Conservation (phyloP, 176 grass and related monocot genomes). For the Lolium perenne region DNA sequence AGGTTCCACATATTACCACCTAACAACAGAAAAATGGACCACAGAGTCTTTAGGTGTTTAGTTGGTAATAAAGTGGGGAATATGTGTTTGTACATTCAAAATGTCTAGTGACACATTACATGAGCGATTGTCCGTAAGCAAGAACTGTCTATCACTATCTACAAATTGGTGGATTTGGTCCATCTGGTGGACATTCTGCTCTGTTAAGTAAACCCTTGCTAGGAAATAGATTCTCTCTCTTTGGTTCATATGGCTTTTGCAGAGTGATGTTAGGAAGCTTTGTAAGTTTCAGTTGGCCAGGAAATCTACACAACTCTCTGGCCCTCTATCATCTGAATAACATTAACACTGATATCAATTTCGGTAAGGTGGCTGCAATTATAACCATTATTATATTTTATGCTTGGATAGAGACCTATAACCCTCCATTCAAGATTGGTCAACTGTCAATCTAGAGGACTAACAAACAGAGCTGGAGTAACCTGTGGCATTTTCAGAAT, state of each 20-base stretch:
- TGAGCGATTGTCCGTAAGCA: not conserved
- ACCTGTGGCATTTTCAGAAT: not conserved
- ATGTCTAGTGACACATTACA: slow-evolving; percentile 6
- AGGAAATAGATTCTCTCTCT: not conserved
- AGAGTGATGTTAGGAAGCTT: slow-evolving; percentile 4
- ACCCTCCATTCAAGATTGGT: not conserved
- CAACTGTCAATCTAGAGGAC: not conserved
- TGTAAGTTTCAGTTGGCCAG: not conserved
- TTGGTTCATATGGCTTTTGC: not conserved
- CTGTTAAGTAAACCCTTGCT: not conserved
- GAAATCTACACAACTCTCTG: not conserved
- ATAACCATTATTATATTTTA: not conserved
- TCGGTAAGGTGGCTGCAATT: not conserved
- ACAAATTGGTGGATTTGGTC: not conserved
- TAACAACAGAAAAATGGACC: not conserved
- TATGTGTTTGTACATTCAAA: not conserved
- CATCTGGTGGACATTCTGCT: not conserved
- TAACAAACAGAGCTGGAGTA: not conserved
- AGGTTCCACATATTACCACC: slow-evolving; percentile 21
- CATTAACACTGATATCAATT: not conserved
- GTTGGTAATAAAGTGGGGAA: not conserved
- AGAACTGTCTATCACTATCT: not conserved
- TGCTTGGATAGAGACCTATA: slow-evolving; percentile 11
- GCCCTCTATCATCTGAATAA: slow-evolving; percentile 20
- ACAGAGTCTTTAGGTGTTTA: not conserved